phyloP scores from a whole-genome alignment of 129 eudicot species.

The Helianthus tuberosus region DNA sequence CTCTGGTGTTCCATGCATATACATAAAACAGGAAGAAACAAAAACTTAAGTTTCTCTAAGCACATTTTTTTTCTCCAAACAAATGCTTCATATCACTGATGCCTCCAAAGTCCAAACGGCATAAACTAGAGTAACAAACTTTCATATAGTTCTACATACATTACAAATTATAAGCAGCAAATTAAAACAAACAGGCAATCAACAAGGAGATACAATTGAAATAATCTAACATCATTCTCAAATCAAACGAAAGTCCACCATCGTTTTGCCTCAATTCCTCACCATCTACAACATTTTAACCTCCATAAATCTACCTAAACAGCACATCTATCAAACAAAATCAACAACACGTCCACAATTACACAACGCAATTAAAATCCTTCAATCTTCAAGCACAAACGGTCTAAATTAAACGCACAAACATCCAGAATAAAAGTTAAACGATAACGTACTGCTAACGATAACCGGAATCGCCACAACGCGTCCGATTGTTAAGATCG shows the following conservation, averaged over 20 bases:
- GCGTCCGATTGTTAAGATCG: constrained; percentile 86
- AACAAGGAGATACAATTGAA: background rate
- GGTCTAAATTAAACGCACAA: constrained; percentile 12
- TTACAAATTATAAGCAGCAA: constrained; percentile 17
- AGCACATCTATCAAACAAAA: constrained; percentile 18
- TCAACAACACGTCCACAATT: constrained; percentile 15
- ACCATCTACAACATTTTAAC: background rate
- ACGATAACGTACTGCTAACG: constrained; percentile 64
- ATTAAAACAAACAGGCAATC: background rate
- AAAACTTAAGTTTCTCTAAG: background rate
- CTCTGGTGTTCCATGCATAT: background rate
- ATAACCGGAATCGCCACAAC: constrained; percentile 89
- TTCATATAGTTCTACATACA: constrained; percentile 6
- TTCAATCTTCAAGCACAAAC: background rate
- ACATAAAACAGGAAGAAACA: constrained; percentile 1
- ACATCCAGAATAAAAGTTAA: constrained; percentile 6
- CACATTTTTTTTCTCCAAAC: constrained; percentile 5
- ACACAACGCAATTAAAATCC: constrained; percentile 8
- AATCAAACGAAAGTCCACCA: constrained; percentile 8
- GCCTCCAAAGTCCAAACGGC: constrained; percentile 2
- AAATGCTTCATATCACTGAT: background rate
- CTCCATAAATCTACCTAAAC: constrained; percentile 16
- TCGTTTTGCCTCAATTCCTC: constrained; percentile 13
- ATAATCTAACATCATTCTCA: constrained; percentile 2
- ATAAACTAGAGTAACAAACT: constrained; percentile 18